These are phyloP conservation scores for Calonectria multiphialidica DNA, from an alignment of 2,329 filamentous ascomycete genomes.

Conservation along the genomic window DNA sequence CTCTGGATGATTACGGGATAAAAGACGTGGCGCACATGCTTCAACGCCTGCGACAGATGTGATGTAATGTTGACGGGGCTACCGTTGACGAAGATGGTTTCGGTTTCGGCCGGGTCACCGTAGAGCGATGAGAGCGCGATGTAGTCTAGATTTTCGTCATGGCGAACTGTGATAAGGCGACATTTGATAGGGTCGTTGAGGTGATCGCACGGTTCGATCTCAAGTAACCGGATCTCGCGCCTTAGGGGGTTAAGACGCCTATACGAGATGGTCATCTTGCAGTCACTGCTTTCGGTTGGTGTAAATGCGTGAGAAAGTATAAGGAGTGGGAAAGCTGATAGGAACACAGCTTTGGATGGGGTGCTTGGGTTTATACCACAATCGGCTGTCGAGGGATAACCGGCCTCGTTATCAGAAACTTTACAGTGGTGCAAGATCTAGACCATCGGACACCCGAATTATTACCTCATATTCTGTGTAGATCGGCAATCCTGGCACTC, in stretches of 20 bases:
- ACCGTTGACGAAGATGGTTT: constrained; percentile 46
- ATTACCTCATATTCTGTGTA: not conserved
- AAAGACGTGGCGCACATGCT: constrained; percentile 49
- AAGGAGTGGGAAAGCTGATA: not conserved
- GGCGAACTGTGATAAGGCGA: constrained; percentile 46
- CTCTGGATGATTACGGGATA: constrained; percentile 39
- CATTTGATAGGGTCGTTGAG: constrained; percentile 47
- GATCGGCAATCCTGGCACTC: not conserved
- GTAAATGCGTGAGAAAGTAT: not conserved
- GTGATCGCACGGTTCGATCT: constrained; percentile 44
- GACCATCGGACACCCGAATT: not conserved
- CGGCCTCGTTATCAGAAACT: not conserved
- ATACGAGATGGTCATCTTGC: constrained; percentile 18
- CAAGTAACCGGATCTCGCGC: constrained; percentile 49
- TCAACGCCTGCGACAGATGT: constrained; percentile 46
- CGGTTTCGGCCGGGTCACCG: constrained; percentile 44
- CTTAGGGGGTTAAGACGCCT: constrained; percentile 22
- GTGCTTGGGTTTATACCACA: constrained; percentile 1
- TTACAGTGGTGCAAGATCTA: not conserved
- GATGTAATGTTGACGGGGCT: constrained; percentile 41
- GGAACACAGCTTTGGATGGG: not conserved
- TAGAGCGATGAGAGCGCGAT: constrained; percentile 47
- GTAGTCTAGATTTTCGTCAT: constrained; percentile 42
- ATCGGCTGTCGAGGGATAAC: not conserved
- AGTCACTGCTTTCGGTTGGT: not conserved